Conservation (phyloP, 495 filamentous ascomycete species). For the Tuber microsphaerosporum region DNA sequence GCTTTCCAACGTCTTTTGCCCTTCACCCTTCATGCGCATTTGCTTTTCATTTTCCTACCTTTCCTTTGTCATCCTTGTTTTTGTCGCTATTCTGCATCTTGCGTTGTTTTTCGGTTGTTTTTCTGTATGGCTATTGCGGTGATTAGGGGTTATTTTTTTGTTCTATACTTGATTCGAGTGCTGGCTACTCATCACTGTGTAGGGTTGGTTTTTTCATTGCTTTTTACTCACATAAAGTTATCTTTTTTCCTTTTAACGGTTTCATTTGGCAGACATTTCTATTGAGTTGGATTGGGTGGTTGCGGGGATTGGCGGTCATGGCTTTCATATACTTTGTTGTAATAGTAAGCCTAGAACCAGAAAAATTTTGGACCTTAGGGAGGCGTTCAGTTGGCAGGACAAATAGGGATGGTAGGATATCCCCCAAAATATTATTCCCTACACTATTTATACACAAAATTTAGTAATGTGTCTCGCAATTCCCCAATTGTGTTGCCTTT, state of each 20-base stretch:
- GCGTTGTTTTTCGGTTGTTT: slow-evolving; percentile 37
- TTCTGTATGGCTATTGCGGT: slow-evolving; percentile 50
- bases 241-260: slow-evolving; percentile 39
- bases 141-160: slow-evolving; percentile 46
- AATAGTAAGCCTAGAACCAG: slow-evolving; percentile 39
- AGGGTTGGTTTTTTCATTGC: slow-evolving; percentile 48
- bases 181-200: not conserved
- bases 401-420: slow-evolving; percentile 27
- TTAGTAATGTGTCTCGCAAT: not conserved
- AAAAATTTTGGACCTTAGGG: slow-evolving; percentile 37
- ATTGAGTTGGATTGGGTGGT: slow-evolving; percentile 35
- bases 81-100: slow-evolving; percentile 45
- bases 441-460: slow-evolving; percentile 3
- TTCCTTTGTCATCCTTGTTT: slow-evolving; percentile 28
- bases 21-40: slow-evolving; percentile 36
- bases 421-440: slow-evolving; percentile 34
- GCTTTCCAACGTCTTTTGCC: not conserved
- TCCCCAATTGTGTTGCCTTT: not conserved
- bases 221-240: slow-evolving; percentile 14
- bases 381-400: slow-evolving; percentile 35
- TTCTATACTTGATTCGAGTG: slow-evolving; percentile 16
- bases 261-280: slow-evolving; percentile 32
- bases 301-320: slow-evolving; percentile 31
- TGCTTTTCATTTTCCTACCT: slow-evolving; percentile 39
- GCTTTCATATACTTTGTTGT: slow-evolving; percentile 36